Conservation (phyloP, 75 land plant species). For the Ceratopteris richardii region DNA sequence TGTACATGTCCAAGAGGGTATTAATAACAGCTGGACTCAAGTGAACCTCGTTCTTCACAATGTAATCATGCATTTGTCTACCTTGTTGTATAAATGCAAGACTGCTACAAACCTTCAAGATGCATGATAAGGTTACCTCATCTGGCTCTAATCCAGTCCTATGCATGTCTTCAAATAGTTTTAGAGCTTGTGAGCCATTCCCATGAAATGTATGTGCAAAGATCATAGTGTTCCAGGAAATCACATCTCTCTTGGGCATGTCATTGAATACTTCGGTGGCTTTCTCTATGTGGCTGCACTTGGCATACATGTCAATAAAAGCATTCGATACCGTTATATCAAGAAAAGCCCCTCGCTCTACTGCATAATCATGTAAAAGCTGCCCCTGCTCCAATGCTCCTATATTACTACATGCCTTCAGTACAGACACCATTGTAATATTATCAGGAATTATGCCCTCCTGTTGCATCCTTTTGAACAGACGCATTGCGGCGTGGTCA, state of each 20-base stretch:
- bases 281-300: constrained; percentile 9
- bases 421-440: constrained; percentile 24
- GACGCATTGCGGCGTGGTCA: neutral
- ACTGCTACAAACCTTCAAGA: constrained; percentile 1
- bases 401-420: constrained; percentile 33
- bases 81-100: constrained; percentile 1
- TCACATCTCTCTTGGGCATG: constrained; percentile 1
- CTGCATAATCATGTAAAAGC: constrained; percentile 24
- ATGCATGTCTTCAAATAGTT: constrained; percentile 9
- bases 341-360: constrained; percentile 11
- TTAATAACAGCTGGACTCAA: neutral
- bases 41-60: neutral
- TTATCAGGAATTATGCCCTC: constrained; percentile 23
- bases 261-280: constrained; percentile 10
- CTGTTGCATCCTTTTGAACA: constrained; percentile 10
- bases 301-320: constrained; percentile 10
- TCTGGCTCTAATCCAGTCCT: neutral
- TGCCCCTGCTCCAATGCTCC: constrained; percentile 28
- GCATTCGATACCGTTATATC: constrained; percentile 38
- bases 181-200: constrained; percentile 6
- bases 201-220: constrained; percentile 8
- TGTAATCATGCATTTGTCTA: constrained; percentile 1
- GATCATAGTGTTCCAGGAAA: constrained; percentile 1
- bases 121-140: neutral
- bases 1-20: constrained; percentile 1